Evolutionary conservation across 2,329 filamentous ascomycete species (phyloP).

Genomic region (Geosmithia morbida): DNA sequence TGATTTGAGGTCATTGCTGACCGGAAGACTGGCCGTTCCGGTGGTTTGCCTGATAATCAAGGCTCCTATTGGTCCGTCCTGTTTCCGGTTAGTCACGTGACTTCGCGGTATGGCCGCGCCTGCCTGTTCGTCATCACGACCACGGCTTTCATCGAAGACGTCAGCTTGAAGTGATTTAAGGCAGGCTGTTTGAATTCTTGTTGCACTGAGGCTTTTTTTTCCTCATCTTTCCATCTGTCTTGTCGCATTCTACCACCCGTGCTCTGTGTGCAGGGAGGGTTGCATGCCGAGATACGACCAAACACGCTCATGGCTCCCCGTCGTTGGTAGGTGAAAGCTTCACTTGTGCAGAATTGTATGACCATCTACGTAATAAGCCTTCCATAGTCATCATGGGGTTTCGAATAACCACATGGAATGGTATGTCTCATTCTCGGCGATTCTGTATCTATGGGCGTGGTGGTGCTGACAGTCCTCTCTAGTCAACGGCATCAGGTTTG

Average conservation of each 20-base stretch:
- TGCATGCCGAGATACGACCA: background rate
- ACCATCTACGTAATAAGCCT: background rate
- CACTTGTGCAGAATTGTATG: background rate
- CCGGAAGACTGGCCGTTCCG: slow-evolving; percentile 7
- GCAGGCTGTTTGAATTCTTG: background rate
- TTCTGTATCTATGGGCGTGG: background rate
- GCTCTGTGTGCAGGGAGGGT: background rate
- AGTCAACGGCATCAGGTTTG: slow-evolving; percentile 73
- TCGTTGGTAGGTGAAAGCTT: background rate
- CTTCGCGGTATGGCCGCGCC: slow-evolving; percentile 1
- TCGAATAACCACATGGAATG: slow-evolving; percentile 79
- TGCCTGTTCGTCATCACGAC: background rate
- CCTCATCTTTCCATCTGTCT: background rate
- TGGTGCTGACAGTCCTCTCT: background rate
- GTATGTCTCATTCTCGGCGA: too few relatives aligned
- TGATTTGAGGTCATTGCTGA: slow-evolving; percentile 10
- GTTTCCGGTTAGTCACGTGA: slow-evolving; percentile 3
- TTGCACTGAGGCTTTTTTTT: background rate
- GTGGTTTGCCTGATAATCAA: slow-evolving; percentile 5
- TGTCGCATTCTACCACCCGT: background rate
- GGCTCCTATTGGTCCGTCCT: background rate
- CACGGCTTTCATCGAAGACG: background rate
- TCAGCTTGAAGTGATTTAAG: background rate
- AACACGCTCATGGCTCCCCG: background rate
- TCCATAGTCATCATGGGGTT: slow-evolving; percentile 40